phyloP scores from a whole-genome alignment of 2,329 filamentous ascomycete species.

The Fusarium chuoi region DNA sequence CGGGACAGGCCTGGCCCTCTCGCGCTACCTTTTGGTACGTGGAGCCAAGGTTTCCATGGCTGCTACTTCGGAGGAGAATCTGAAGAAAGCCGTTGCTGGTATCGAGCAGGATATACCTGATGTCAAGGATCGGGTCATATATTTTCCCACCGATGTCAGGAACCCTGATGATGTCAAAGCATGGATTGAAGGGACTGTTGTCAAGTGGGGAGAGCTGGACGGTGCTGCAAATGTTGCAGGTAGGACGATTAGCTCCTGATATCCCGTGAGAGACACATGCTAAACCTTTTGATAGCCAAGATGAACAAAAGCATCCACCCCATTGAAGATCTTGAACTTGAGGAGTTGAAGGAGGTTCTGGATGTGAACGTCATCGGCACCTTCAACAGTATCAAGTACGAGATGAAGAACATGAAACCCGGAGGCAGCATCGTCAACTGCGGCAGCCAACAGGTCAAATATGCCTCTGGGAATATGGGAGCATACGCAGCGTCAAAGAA shows the following conservation, averaged over 20 bases:
- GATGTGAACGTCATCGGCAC: constrained; percentile 42
- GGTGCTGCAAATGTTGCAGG: constrained; percentile 53
- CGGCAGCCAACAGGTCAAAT: constrained; percentile 55
- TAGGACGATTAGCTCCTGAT: not conserved
- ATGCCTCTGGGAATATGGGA: constrained; percentile 48
- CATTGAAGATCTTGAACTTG: constrained; percentile 38
- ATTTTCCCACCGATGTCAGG: constrained; percentile 45
- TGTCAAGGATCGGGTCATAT: constrained; percentile 36
- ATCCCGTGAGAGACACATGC: not conserved
- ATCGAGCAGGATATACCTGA: constrained; percentile 41
- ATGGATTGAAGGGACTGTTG: constrained; percentile 49
- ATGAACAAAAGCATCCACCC: constrained; percentile 43
- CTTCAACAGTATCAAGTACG: constrained; percentile 43
- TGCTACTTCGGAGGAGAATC: constrained; percentile 43
- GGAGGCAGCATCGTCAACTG: constrained; percentile 61
- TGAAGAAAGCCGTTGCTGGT: constrained; percentile 39
- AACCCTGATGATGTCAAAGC: constrained; percentile 46
- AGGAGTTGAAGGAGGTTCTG: constrained; percentile 39
- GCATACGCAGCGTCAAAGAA: constrained; percentile 50
- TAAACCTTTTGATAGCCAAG: constrained; percentile 11
- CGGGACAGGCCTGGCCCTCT: constrained; percentile 65
- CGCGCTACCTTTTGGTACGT: constrained; percentile 59
- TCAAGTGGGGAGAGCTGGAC: constrained; percentile 48
- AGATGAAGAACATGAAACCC: constrained; percentile 50
- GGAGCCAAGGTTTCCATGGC: constrained; percentile 48